Evolutionary conservation across 495 filamentous ascomycete genomes (phyloP), one percentile per base, ranked within the genome.

Genomic region (Hypoxylon rickii): DNA sequence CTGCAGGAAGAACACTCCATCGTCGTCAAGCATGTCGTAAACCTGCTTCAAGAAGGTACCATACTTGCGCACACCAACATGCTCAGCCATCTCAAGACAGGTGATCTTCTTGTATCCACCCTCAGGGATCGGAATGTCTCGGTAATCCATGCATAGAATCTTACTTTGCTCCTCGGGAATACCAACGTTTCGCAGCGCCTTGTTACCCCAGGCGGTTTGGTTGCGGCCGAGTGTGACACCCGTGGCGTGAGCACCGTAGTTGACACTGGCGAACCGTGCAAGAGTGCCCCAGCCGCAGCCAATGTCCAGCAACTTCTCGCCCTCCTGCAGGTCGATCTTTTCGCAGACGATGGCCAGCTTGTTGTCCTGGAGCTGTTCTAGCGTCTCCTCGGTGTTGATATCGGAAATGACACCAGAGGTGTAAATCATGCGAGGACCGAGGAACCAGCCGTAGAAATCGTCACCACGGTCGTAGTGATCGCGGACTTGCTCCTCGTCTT

Each of bases 371-470:
- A 95, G 79, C 71, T 93, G 76, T 74, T 95, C 89, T 21, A 95
- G 83, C 11, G 82, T 79, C 70, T 95, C 89, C 71, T 92, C 89
- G 19, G 73, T 76, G 72, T 80, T 81, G 66, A 85, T 79, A 64
- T 95, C 88, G 13, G 83, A 83, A 70, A 95, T 89, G 53, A 95
- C 78, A 39, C 89, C 89, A 10, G 86, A 89, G 36, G 90, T 93
- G 73, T 93, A 95, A 71, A 93, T 86, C 89, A 95, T 95, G 63
- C 89, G 89, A 32, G 88, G 89, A 55, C 89, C 90, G 38, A 95
- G 81, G 76, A 93, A 93, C 88, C 88, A 95, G 70, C 79, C 83
- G 76, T 95, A 95, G 73, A 89, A 89, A 73, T 95, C 89, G 71
- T 94, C 87, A 61, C 89, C 89, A 63, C 88, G 83, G 76, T 93